Percentiles rank a stretch among this genome's conserved stretches.
These are phyloP conservation scores for Cubamyces lactineus DNA, from an alignment of 768 basidiomycete genomes.

Conservation along the genomic window DNA sequence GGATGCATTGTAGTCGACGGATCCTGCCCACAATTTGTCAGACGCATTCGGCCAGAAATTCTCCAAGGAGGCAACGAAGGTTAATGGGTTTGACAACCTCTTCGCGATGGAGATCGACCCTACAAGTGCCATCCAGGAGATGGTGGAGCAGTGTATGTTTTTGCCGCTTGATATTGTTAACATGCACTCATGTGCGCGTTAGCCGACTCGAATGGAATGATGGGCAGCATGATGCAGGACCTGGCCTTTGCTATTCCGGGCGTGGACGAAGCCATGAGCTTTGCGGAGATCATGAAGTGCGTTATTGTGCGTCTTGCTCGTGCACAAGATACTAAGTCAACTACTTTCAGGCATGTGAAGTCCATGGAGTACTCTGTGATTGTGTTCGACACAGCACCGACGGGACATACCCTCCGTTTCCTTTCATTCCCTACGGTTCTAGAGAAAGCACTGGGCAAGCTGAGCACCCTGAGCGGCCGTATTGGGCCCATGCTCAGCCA, in stretches of 20 bases:
- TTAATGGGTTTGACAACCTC: conserved; percentile 96
- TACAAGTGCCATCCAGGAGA: conserved; percentile 95
- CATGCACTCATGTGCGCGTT: not conserved
- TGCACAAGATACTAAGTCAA: not conserved
- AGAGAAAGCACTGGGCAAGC: conserved; percentile 95
- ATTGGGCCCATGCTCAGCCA: conserved; percentile 98
- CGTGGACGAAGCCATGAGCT: conserved; percentile 99
- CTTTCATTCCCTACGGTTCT: conserved; percentile 98
- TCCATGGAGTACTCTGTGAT: conserved; percentile 99
- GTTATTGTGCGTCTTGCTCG: conserved; percentile 29
- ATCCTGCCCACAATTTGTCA: conserved; percentile 99
- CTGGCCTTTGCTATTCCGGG: conserved; percentile 98
- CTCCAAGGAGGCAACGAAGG: conserved; percentile 97
- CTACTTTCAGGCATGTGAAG: conserved; percentile 83
- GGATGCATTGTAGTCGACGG: conserved; percentile 73
- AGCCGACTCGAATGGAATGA: conserved; percentile 91
- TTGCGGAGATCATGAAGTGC: conserved; percentile 99
- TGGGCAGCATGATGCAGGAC: conserved; percentile 99
- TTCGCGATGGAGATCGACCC: conserved; percentile 99
- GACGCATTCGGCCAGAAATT: conserved; percentile 99
- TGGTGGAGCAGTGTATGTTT: conserved; percentile 91
- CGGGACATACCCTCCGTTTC: conserved; percentile 97
- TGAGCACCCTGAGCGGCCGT: conserved; percentile 89
- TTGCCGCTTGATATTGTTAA: no score
- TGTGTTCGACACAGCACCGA: conserved; percentile 98